These are phyloP conservation scores for Iberis pinnata DNA, from an alignment of 345 rosid species.

Conservation along the genomic window DNA sequence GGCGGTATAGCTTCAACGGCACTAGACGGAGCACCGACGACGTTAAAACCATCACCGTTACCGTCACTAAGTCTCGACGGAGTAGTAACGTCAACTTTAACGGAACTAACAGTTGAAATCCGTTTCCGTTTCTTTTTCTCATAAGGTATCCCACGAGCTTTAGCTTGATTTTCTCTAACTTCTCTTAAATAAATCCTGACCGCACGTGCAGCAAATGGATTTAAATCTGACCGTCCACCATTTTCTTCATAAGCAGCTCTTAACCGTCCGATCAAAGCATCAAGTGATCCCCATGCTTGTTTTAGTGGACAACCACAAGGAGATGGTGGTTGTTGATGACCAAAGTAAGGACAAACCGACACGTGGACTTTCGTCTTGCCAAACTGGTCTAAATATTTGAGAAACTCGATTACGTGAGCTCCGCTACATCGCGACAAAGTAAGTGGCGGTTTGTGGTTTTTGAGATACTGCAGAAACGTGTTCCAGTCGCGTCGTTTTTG, in stretches of 20 bases:
- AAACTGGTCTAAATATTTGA: constrained; percentile 63
- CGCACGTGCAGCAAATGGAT: constrained; percentile 64
- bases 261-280: constrained; percentile 68
- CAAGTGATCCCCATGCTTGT: constrained; percentile 77
- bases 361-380: constrained; percentile 71
- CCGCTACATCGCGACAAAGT: constrained; percentile 57
- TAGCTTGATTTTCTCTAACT: constrained; percentile 59
- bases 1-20: constrained; percentile 21
- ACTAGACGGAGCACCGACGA: constrained; percentile 12
- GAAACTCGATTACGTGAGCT: constrained; percentile 63
- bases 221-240: constrained; percentile 53
- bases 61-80: constrained; percentile 19
- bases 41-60: constrained; percentile 16
- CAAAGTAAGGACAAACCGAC: constrained; percentile 49
- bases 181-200: constrained; percentile 64
- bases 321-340: constrained; percentile 52
- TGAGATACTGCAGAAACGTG: constrained; percentile 62
- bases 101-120: constrained; percentile 21
- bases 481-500: constrained; percentile 69
- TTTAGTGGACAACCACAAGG: constrained; percentile 62
- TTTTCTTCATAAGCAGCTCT: constrained; percentile 72
- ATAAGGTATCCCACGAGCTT: constrained; percentile 65
- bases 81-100: constrained; percentile 25
- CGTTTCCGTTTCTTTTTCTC: constrained; percentile 76
- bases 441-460: constrained; percentile 60